A percentile compares a stretch with the other conserved stretches of the same genome.
These are phyloP conservation scores for Aspergillus haitiensis DNA, from an alignment of 495 filamentous ascomycete genomes.

Conservation along the genomic window DNA sequence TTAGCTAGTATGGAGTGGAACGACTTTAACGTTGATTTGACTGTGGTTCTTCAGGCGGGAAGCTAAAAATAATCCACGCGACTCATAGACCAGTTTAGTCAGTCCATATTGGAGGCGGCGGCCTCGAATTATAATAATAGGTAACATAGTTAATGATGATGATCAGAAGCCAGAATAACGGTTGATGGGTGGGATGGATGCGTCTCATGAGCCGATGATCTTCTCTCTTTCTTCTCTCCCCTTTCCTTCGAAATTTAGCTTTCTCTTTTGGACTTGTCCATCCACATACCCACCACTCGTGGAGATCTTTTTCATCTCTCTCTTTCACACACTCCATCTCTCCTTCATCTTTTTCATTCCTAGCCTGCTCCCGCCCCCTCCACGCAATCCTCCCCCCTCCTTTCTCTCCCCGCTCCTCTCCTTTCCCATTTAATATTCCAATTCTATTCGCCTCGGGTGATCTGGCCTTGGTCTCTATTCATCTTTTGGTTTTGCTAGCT, in stretches of 20 bases:
- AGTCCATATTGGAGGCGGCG: background rate
- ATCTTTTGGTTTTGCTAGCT: background rate
- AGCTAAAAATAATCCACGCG: slow-evolving; percentile 25
- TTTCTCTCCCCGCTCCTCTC: background rate
- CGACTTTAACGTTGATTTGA: slow-evolving; percentile 7
- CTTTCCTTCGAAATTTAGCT: slow-evolving; percentile 26
- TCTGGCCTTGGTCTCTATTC: background rate
- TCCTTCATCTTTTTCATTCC: slow-evolving; percentile 2
- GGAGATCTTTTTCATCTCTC: slow-evolving; percentile 1
- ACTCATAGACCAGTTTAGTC: slow-evolving; percentile 1
- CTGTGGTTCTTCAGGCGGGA: slow-evolving; percentile 21
- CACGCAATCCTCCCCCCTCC: background rate
- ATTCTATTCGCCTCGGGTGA: background rate
- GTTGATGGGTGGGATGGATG: background rate
- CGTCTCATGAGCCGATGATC: slow-evolving; percentile 9
- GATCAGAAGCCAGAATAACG: background rate
- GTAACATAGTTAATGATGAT: background rate
- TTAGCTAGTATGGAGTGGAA: background rate
- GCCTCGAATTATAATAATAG: background rate
- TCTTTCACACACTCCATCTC: slow-evolving; percentile 8
- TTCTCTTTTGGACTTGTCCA: slow-evolving; percentile 9
- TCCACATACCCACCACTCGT: slow-evolving; percentile 11
- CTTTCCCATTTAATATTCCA: background rate
- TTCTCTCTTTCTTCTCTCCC: slow-evolving; percentile 8
- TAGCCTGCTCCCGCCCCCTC: slow-evolving; percentile 8